Evolutionary conservation across 2,329 filamentous ascomycete genomes (phyloP).

Genomic region (Aaosphaeria arxii): DNA sequence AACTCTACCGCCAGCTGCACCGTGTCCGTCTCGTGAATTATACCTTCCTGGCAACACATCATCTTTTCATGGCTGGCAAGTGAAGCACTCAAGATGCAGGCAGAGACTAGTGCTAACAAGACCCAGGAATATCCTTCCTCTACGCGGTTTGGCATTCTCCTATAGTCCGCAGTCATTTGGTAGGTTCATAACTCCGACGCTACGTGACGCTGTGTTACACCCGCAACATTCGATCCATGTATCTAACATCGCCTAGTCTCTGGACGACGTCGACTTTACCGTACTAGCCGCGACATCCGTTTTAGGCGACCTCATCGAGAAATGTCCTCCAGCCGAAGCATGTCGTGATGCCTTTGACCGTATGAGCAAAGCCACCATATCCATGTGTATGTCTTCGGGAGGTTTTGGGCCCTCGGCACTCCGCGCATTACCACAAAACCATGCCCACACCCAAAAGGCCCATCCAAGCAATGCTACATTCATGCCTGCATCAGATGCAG

Average conservation of each 20-base stretch:
- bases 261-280: conserved; percentile 98
- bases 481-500: conserved; percentile 23
- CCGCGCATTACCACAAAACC: conserved; percentile 15
- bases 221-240: background rate
- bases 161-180: conserved; percentile 78
- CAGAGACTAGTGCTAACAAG: conserved; percentile 7
- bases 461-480: conserved; percentile 23
- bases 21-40: conserved; percentile 88
- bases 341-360: conserved; percentile 93
- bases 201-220: conserved; percentile 2
- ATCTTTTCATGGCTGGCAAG: conserved; percentile 92
- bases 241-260: conserved; percentile 50
- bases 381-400: conserved; percentile 87
- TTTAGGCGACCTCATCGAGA: conserved; percentile 85
- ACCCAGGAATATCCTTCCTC: conserved; percentile 75
- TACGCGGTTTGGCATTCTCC: conserved; percentile 98
- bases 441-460: conserved; percentile 8
- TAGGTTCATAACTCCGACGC: conserved; percentile 47
- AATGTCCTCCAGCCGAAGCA: conserved; percentile 91
- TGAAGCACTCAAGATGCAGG: conserved; percentile 2
- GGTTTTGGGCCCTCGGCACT: conserved; percentile 62
- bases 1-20: conserved; percentile 87
- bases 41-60: conserved; percentile 91
- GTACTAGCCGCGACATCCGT: conserved; percentile 91
- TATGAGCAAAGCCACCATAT: conserved; percentile 91